Evolutionary conservation across 139 green algal species (phyloP).

Genomic region (Eudorina sp.): DNA sequence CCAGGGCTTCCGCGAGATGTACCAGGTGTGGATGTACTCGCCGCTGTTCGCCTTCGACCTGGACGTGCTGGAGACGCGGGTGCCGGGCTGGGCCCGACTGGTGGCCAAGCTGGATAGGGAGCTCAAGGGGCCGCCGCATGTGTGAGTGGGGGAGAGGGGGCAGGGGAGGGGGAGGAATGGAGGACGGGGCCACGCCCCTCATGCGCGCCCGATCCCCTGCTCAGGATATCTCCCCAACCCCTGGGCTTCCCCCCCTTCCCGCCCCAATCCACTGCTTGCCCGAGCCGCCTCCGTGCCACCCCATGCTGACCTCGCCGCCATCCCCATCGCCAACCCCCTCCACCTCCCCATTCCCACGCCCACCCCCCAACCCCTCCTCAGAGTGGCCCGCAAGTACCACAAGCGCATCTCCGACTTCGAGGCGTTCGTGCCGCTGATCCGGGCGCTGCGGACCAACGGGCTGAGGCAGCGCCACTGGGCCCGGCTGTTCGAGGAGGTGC

Average conservation of each 20-base stretch:
- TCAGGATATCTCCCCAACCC: no score
- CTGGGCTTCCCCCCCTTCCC: no score
- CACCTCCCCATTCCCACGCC: not conserved
- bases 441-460: slow-evolving; percentile 51
- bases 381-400: slow-evolving; percentile 55
- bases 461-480: slow-evolving; percentile 60
- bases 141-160: slow-evolving; percentile 32
- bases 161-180: not conserved
- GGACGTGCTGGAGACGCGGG: slow-evolving; percentile 48
- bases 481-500: slow-evolving; percentile 49
- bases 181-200: not conserved
- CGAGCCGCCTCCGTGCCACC: not conserved
- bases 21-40: slow-evolving; percentile 62
- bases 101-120: slow-evolving; percentile 54
- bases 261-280: not conserved
- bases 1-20: slow-evolving; percentile 50
- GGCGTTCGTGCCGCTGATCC: slow-evolving; percentile 56
- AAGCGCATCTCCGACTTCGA: slow-evolving; percentile 56
- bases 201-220: no score
- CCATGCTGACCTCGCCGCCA: not conserved
- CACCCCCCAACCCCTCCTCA: not conserved
- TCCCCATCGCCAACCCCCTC: not conserved
- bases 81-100: slow-evolving; percentile 52
- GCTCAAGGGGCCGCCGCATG: slow-evolving; percentile 42
- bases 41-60: slow-evolving; percentile 56